These are phyloP conservation scores for Radiomyces spectabilis DNA, from an alignment of 192 early-diverging fungal genomes.

Conservation along the genomic window DNA sequence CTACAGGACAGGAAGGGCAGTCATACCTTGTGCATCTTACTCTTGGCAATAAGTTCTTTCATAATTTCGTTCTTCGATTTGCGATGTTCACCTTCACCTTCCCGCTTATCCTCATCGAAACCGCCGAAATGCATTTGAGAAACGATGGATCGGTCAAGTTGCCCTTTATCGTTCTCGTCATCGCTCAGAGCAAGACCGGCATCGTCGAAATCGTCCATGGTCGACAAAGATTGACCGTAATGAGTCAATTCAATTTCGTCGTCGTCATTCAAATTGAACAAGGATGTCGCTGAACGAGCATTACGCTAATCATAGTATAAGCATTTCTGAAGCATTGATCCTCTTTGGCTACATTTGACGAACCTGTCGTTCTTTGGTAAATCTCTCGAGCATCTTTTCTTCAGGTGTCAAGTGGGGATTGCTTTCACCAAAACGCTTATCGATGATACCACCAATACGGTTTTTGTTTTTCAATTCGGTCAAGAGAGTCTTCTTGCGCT, in stretches of 20 bases:
- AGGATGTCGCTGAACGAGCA: conserved; percentile 19
- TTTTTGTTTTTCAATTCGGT: conserved; percentile 65
- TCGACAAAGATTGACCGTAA: conserved; percentile 83
- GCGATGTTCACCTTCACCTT: conserved; percentile 15
- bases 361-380: conserved; percentile 80
- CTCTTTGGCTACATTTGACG: too few relatives aligned
- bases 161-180: conserved; percentile 50
- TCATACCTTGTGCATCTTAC: conserved; percentile 80
- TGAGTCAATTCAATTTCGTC: conserved; percentile 78
- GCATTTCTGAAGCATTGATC: too few relatives aligned
- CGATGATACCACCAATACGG: conserved; percentile 71
- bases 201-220: conserved; percentile 80
- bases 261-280: conserved; percentile 84
- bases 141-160: conserved; percentile 68
- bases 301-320: conserved; percentile 34
- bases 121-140: conserved; percentile 81
- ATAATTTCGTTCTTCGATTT: conserved; percentile 94
- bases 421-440: conserved; percentile 92
- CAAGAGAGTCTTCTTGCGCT: conserved; percentile 80
- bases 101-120: conserved; percentile 52
- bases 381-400: conserved; percentile 94
- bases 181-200: conserved; percentile 46
- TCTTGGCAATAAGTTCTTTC: conserved; percentile 97
- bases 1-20: too few relatives aligned
- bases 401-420: conserved; percentile 82